Conservation (phyloP, 73 alveolate genomes). For the Paramecium sonneborni region DNA sequence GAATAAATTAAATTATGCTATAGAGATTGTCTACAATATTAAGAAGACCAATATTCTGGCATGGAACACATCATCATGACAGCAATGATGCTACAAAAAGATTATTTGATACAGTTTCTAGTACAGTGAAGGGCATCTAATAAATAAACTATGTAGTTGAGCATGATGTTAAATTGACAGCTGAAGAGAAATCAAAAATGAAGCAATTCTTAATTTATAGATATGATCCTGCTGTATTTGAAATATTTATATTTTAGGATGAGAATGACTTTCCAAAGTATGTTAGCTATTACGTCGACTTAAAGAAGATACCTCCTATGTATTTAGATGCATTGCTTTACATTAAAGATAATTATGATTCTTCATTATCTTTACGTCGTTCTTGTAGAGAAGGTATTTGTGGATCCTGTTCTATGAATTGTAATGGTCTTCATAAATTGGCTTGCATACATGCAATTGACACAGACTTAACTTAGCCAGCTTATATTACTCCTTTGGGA, state of each 20-base stretch:
- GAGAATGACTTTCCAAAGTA: slow-evolving; percentile 72
- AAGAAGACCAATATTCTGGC: slow-evolving; percentile 32
- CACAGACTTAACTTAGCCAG: slow-evolving; percentile 69
- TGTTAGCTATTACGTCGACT: slow-evolving; percentile 84
- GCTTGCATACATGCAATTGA: slow-evolving; percentile 90
- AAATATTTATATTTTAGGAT: slow-evolving; percentile 36
- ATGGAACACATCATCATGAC: slow-evolving; percentile 12
- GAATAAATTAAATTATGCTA: neutral
- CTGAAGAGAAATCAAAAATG: slow-evolving; percentile 64
- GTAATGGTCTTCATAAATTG: slow-evolving; percentile 93
- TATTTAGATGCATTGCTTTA: slow-evolving; percentile 90
- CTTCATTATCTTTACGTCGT: slow-evolving; percentile 93
- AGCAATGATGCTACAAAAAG: slow-evolving; percentile 28
- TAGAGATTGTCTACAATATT: slow-evolving; percentile 19
- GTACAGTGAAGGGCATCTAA: slow-evolving; percentile 65
- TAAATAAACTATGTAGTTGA: slow-evolving; percentile 69
- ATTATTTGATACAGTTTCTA: slow-evolving; percentile 25
- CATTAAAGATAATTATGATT: slow-evolving; percentile 91
- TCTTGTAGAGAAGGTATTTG: slow-evolving; percentile 98
- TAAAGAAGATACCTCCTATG: slow-evolving; percentile 92
- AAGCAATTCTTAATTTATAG: slow-evolving; percentile 67
- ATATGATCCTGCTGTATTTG: slow-evolving; percentile 68
- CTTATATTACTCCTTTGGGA: slow-evolving; percentile 90
- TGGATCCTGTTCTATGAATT: slow-evolving; percentile 97
- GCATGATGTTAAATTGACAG: slow-evolving; percentile 50